Evolutionary conservation across 2,329 filamentous ascomycete genomes (phyloP).

Genomic region (Neocatenulostroma microsporum): DNA sequence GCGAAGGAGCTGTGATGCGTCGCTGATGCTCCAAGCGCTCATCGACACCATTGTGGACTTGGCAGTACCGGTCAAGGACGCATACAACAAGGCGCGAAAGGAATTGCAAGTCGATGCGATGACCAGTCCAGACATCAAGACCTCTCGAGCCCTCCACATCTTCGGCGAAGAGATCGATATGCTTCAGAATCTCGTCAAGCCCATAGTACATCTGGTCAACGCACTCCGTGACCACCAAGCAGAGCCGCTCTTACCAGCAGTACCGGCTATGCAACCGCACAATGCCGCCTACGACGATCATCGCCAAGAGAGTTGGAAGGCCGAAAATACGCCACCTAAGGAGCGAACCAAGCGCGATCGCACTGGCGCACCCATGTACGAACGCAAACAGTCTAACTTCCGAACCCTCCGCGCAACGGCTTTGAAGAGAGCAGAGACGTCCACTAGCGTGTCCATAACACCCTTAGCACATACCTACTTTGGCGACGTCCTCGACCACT

Average conservation of each 20-base stretch:
- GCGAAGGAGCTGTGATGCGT: constrained; percentile 78
- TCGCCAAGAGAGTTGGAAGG: no score
- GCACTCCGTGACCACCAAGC: constrained; percentile 77
- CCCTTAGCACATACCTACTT: constrained; percentile 79
- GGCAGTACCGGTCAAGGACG: constrained; percentile 72
- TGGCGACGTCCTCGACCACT: constrained; percentile 85
- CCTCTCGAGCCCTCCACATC: constrained; percentile 72
- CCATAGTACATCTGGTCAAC: constrained; percentile 77
- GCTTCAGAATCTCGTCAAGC: constrained; percentile 75
- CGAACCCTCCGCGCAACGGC: constrained; percentile 12
- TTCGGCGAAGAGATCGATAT: constrained; percentile 77
- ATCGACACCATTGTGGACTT: constrained; percentile 90
- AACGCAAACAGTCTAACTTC: constrained; percentile 26
- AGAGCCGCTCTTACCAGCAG: constrained; percentile 29
- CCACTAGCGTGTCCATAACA: constrained; percentile 66
- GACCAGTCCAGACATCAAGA: constrained; percentile 69
- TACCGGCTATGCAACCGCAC: not conserved
- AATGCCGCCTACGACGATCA: no score
- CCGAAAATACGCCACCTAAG: not conserved
- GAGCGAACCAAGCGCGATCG: constrained; percentile 18
- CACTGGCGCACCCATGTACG: constrained; percentile 20
- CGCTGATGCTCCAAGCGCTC: constrained; percentile 81
- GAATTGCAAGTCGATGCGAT: constrained; percentile 89
- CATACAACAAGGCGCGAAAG: constrained; percentile 81
- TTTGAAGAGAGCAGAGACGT: constrained; percentile 14